Evolutionary conservation across 2,329 filamentous ascomycete genomes (phyloP), one percentile per base, ranked within the genome.

Genomic region (Leptographium flavum): DNA sequence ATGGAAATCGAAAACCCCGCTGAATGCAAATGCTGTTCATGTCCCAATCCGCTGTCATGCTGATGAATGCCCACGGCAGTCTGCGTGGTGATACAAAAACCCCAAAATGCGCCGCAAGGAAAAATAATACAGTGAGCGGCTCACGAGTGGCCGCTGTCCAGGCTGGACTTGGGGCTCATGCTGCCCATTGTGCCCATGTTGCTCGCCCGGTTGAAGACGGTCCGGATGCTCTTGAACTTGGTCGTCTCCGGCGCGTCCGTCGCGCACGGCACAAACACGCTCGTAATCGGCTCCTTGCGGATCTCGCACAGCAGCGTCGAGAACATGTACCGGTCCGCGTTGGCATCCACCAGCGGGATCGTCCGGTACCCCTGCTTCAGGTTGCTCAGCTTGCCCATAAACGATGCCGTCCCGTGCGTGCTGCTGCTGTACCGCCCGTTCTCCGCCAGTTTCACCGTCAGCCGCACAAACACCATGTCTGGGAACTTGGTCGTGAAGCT

Each of bases 271-370:
- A 80, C 66, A 52, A 76, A 73, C 51, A 74, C 68, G 49, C 71
- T 74, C 39, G 72, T 73, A 32, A 73, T 65, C 14, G 70, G 67
- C 33, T 74, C 69, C 27, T 76, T 83, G 53, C 79, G 79, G 64
- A 96, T 84, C 56, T 81, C 81, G 67, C 88, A 94, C 62, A 96
- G 94, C 15, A 98, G 70, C 11, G 87, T 93, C 3, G 92, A 94
- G 64, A 95, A 95, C 37, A 95, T 73, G 60, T 93, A 96, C 55
- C 88, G 86, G 55, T 95, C 88, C 49, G 88, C 92, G 51, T 87
- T 84, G 46, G 79, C 74, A 63, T 96, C 88, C 60, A 87, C 83
- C 15, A 98, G 71, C 11, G 90, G 92, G 44, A 96, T 70, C 49
- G 94, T 93, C 50, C 90, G 87, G 62, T 92, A 96, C 25, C 92